Evolutionary conservation across 2,329 filamentous ascomycete genomes (phyloP), one percentile per base, ranked within the genome.

Genomic region (Aspergillus luchuensis): DNA sequence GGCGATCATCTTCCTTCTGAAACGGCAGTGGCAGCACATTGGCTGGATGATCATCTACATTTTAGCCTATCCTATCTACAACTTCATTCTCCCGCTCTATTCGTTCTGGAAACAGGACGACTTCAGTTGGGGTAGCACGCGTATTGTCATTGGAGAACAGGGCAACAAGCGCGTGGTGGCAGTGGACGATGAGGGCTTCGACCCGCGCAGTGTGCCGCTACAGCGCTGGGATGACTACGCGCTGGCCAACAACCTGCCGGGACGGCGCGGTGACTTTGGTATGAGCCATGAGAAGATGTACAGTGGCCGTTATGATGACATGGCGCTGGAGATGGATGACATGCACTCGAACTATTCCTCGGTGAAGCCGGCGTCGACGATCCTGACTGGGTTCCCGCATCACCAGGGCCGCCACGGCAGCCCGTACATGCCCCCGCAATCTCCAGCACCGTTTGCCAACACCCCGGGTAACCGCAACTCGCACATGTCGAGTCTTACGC

Each of bases 61-160:
- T 64, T 69, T 96, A n/a, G 95, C 95, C 2, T 97, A 91, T 81
- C 95, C 95, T 0, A 90, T 99, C 69, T 97, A 94, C 81, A 95
- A 90, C 4, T 91, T 99, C 70, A 74, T 96, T 64, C 85, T 99
- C 11, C 95, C 95, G 0, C 81, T 99, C 65, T 99, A 98, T 81
- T 97, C 94, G 0, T 99, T 99, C 89, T 99, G 95, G 95, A 96
- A 97, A 79, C 93, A 97, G 77, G 95, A 99, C 78, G 94, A 99
- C 80, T 99, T 99, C 84, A 89, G 89, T 2, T 99, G 95, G 95
- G 95, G 95, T 84, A 98, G 95, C 80, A 99, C 95, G 1, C 92
- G 95, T 85, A 88, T 99, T 66, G 95, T 99, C 67, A 91, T 98
- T 67, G 94, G 92, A 61, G 95, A 99, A 77, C 92, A 94, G 76